Evolutionary conservation across 2,329 filamentous ascomycete genomes (phyloP), one percentile per base, ranked within the genome.

Genomic region (Cladosporium halotolerans): DNA sequence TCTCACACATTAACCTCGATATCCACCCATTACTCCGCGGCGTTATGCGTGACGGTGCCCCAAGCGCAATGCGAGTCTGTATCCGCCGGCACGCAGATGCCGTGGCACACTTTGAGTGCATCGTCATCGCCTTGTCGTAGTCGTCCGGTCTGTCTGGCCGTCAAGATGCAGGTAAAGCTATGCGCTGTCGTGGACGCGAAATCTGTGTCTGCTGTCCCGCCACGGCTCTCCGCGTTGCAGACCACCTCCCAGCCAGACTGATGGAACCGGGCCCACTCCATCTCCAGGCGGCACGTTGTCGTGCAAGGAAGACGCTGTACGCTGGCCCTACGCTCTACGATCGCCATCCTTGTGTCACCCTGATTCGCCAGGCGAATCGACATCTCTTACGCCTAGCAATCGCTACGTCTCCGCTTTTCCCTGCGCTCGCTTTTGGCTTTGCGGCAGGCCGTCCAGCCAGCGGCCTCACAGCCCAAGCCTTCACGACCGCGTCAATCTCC

Each of bases 221-320:
- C 32, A 28, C 39, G 39, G 47, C 47, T 50, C 47, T 50, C 47
- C 47, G 28, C 47, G 16, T 28, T 4, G 23, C 23, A 28, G 23
- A 28, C 23, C 23, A 18, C 16, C 16, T 18, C 16, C 16, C 16
- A 28, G 23, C 23, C 23, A 28, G 23, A 5, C 23, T 28, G 23
- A 28, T 28, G 23, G 23, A 28, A 28, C 23, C 23, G 23, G 23
- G 23, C 23, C 47, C 47, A 41, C 47, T 31, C 44, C 14, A 45
- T 36, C 44, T 45, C 43, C 44, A 45, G 31, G n/a, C 38, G 39
- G 38, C 47, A 33, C 31, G 38, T 45, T 41, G 42, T 19, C 31
- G 40, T 51, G 32, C 48, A 28, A 38, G 48, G 48, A 51, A 51
- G 48, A 38, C 33, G 48, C 48, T 44, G 41, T 38, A 19, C 13